A percentile compares a stretch with the other conserved stretches of the same genome.
phyloP scores from a whole-genome alignment of 169 alveolate species.

The Perkinsus olseni region DNA sequence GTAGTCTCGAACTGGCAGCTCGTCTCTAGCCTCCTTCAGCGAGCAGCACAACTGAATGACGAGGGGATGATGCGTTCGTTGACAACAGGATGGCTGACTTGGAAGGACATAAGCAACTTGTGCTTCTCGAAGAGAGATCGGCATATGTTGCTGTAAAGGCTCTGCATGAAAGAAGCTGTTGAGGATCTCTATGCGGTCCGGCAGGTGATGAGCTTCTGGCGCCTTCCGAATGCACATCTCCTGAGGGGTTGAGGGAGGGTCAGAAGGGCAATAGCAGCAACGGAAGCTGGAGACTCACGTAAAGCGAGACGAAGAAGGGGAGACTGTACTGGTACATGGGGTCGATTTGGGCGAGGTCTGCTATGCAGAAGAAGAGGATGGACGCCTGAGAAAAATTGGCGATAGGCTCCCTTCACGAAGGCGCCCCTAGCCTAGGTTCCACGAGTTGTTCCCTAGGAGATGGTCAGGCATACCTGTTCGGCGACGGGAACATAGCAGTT shows the following conservation, averaged over 20 bases:
- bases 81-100: background rate
- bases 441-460: too few species aligned
- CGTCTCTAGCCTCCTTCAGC: background rate
- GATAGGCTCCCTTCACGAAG: background rate
- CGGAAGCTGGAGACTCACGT: background rate
- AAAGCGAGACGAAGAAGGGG: conserved; percentile 47
- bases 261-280: background rate
- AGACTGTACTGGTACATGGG: conserved; percentile 71
- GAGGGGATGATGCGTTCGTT: conserved; percentile 37
- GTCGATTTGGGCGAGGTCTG: conserved; percentile 67
- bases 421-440: background rate
- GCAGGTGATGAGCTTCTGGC: conserved; percentile 39
- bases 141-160: conserved; percentile 37
- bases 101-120: conserved; percentile 58
- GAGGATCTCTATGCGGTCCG: conserved; percentile 40
- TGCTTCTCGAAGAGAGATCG: conserved; percentile 77
- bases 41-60: background rate
- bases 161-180: conserved; percentile 39
- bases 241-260: background rate
- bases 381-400: conserved; percentile 42
- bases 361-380: conserved; percentile 61
- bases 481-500: conserved; percentile 55
- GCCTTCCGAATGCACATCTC: conserved; percentile 40
- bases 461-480: background rate
- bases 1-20: conserved; percentile 35